Percentiles rank a stretch among this genome's conserved stretches.
Conservation (phyloP, 768 basidiomycete species). For the Rhizopogon sp. region DNA sequence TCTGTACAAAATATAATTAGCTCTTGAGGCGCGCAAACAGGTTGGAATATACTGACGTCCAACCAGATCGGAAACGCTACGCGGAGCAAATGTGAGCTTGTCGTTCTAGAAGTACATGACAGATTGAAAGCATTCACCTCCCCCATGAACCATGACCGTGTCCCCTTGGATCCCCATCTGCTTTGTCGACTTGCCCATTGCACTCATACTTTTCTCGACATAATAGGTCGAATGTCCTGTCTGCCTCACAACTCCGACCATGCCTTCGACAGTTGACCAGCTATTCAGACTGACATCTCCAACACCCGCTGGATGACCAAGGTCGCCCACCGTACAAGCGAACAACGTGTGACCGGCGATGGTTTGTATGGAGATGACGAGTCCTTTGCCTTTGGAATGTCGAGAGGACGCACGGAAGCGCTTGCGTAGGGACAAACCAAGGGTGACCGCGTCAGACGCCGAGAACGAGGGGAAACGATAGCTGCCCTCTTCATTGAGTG, state of each 20-base stretch:
- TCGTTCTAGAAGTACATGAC: not conserved
- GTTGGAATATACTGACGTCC: conserved; percentile 41
- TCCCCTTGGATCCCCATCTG: conserved; percentile 69
- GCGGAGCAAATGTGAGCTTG: conserved; percentile 5
- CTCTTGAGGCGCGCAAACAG: not conserved
- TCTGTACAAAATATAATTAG: conserved; percentile 36
- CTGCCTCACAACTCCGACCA: conserved; percentile 72
- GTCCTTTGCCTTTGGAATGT: conserved; percentile 73
- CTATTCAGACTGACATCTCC: conserved; percentile 79
- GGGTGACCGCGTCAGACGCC: conserved; percentile 74
- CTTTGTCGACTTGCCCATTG: conserved; percentile 72
- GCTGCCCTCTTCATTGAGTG: conserved; percentile 62
- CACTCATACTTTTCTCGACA: conserved; percentile 82
- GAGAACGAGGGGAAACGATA: conserved; percentile 73
- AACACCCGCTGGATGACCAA: conserved; percentile 59
- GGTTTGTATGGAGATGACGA: conserved; percentile 76
- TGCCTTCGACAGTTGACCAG: conserved; percentile 74
- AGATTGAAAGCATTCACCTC: conserved; percentile 48
- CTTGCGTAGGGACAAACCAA: conserved; percentile 76
- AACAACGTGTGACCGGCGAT: conserved; percentile 77
- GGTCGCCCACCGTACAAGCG: conserved; percentile 79
- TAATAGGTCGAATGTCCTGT: conserved; percentile 85
- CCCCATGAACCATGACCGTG: conserved; percentile 56
- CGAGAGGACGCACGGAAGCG: conserved; percentile 72
- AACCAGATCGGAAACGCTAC: conserved; percentile 84